Percentiles rank a stretch among this genome's conserved stretches.
These are phyloP conservation scores for Beauveria medogensis DNA, from an alignment of 2,329 filamentous ascomycete genomes.

Conservation along the genomic window DNA sequence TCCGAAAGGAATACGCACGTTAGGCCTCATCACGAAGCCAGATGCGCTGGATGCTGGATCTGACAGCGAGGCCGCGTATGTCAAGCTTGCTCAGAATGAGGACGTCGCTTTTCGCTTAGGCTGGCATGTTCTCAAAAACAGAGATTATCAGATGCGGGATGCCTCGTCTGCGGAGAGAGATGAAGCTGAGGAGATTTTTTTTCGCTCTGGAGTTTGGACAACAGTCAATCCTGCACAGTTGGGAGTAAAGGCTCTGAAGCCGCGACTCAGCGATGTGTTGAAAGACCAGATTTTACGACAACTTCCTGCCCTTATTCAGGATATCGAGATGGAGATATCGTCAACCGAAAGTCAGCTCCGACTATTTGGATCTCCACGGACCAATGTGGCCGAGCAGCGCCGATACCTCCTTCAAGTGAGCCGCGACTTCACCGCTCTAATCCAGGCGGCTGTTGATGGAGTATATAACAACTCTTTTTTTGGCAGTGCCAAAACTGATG, in stretches of 20 bases:
- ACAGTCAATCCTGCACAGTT: slow-evolving; percentile 14
- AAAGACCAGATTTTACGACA: slow-evolving; percentile 22
- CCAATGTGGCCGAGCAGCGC: slow-evolving; percentile 17
- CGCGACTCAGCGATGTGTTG: slow-evolving; percentile 19
- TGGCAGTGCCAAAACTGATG: slow-evolving; percentile 15
- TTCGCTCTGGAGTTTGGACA: slow-evolving; percentile 14
- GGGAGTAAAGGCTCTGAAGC: slow-evolving; percentile 10
- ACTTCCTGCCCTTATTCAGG: slow-evolving; percentile 22
- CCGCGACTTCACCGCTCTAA: slow-evolving; percentile 19
- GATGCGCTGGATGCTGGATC: slow-evolving; percentile 27
- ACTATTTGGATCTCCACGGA: slow-evolving; percentile 18
- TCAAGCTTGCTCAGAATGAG: slow-evolving; percentile 33
- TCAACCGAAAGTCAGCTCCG: slow-evolving; percentile 17
- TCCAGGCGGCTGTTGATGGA: slow-evolving; percentile 21
- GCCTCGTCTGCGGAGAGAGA: slow-evolving; percentile 12
- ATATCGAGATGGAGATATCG: slow-evolving; percentile 8
- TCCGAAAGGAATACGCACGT: slow-evolving; percentile 32
- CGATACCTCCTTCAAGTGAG: slow-evolving; percentile 19
- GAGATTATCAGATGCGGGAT: slow-evolving; percentile 12
- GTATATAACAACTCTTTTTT: slow-evolving; percentile 24
- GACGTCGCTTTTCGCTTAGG: slow-evolving; percentile 31
- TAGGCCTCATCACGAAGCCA: slow-evolving; percentile 45
- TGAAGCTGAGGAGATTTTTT: slow-evolving; percentile 14
- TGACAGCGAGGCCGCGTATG: slow-evolving; percentile 28
- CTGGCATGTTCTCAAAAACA: slow-evolving; percentile 18